These are phyloP conservation scores for Oryza glaberrima DNA, from an alignment of 176 grass and related monocot species.

Conservation along the genomic window DNA sequence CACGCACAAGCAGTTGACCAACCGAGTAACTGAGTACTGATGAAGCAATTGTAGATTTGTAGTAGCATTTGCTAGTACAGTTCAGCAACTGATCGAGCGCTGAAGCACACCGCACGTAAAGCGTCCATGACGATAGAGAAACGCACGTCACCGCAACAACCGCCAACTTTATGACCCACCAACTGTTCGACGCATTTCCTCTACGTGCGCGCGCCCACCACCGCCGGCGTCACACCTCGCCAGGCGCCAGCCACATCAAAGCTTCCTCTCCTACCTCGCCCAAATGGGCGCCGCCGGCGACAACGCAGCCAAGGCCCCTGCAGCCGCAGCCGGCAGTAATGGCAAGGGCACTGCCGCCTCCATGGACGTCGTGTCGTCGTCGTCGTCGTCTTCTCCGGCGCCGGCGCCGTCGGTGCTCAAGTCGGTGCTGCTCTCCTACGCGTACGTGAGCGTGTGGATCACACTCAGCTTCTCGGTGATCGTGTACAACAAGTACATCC, in stretches of 20 bases:
- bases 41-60: too few relatives aligned
- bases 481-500: constrained; percentile 94
- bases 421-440: constrained; percentile 74
- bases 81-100: not conserved
- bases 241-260: not conserved
- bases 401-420: constrained; percentile 39
- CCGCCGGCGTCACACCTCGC: not conserved
- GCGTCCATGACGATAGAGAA: not conserved
- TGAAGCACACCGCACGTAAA: not conserved
- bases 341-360: not conserved
- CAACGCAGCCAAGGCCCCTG: not conserved
- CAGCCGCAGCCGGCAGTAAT: not conserved
- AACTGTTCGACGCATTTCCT: not conserved
- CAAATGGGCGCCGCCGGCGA: constrained; percentile 35
- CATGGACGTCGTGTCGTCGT: constrained; percentile 37
- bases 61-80: not conserved
- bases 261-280: not conserved
- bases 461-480: constrained; percentile 81
- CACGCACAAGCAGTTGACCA: not conserved
- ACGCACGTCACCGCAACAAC: not conserved
- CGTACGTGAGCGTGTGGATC: constrained; percentile 85
- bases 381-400: constrained; percentile 2
- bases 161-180: not conserved
- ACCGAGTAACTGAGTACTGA: not conserved
- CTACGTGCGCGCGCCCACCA: not conserved